Evolutionary conservation across 352 stramenopile species (phyloP), one percentile per base, ranked within the genome.

Genomic region (Pythium biforme): DNA sequence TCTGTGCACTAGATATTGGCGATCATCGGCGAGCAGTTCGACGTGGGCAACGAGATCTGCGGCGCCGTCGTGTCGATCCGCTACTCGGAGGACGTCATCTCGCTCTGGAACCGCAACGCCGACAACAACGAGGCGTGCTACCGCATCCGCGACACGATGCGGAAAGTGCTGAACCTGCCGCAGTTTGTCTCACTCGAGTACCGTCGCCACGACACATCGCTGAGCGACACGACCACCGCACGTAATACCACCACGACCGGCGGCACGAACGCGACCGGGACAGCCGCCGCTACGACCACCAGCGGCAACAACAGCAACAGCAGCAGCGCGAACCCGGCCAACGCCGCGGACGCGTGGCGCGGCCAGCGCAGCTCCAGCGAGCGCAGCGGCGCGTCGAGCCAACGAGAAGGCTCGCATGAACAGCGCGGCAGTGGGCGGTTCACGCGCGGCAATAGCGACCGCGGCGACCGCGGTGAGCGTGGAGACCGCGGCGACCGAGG

Each of bases 21-120:
- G 27, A 96, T 98, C 51, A 86, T 98, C 50, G 92, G 92, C 46
- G 92, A 98, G 69, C 92, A 98, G 67, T 98, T 98, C 54, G 92
- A 98, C 73, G 88, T 97, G 10, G 92, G 89, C 26, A 95, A 97
- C 55, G 92, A 98, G 62, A 96, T 98, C 39, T 97, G 88, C 50
- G 90, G 90, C 11, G 89, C 89, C 47, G 89, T 97, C 46, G 90
- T 97, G 59, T 96, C 88, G 29, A 87, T 97, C 33, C 90, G 91
- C 19, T 94, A 93, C 72, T 96, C 92, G 62, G 92, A 98, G 73
- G 92, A 98, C 70, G 93, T 97, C 65, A 95, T 98, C 53, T 97
- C 90, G 55, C 83, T 98, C 26, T 98, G 92, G 92, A 98, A 98
- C 75, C 86, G 90, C 55, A 97, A 96, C 62, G 88, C 92, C 40